Evolutionary conservation across 768 basidiomycete species (phyloP), one percentile per base, ranked within the genome.

Genomic region (Termitomyces sp.): DNA sequence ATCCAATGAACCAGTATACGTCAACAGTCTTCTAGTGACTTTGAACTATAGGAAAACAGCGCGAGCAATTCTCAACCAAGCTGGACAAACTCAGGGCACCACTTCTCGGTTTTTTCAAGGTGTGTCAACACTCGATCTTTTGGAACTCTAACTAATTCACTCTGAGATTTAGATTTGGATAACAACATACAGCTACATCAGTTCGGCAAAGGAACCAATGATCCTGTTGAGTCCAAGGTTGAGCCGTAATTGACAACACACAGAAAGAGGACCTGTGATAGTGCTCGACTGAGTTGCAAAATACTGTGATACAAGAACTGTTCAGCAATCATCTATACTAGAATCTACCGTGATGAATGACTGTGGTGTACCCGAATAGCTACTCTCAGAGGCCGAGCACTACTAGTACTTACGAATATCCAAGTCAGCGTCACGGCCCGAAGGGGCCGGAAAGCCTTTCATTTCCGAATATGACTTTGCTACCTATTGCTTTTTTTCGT

Each of bases 61-160:
- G 12, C 56, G 22, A 32, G 52, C 33, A 11, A 54, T 58, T 22
- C 57, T 62, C 15, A 58, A 53, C 20, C 8, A 33, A n/a, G 22
- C n/a, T 15, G 22, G 35, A 22, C 56, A 54, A 48, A 53, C 51
- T 15, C 57, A 44, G 2, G 61, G 57, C 20, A 57, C 42, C 8
- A 58, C 51, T 8, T 62, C 61, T 20, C 50, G 61, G 12, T 62
- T 53, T 52, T 62, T 62, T n/a, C 61, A 62, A 62, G 57, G 61
- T 62, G 33, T 3, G 15, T 20, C 18, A 7, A 28, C 7, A 24
- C 2, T 39, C 1, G 1, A 15, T 22, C 6, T 18, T n/a, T 12
- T 38, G 0, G 2, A 7, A 38, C 20, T 33, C 15, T 4, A 11
- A 24, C 35, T 49, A 9, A 53, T 49, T 58, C 15, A 33, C 32